Evolutionary conservation across 2,329 filamentous ascomycete species (phyloP).

Genomic region (Beauveria varroae): DNA sequence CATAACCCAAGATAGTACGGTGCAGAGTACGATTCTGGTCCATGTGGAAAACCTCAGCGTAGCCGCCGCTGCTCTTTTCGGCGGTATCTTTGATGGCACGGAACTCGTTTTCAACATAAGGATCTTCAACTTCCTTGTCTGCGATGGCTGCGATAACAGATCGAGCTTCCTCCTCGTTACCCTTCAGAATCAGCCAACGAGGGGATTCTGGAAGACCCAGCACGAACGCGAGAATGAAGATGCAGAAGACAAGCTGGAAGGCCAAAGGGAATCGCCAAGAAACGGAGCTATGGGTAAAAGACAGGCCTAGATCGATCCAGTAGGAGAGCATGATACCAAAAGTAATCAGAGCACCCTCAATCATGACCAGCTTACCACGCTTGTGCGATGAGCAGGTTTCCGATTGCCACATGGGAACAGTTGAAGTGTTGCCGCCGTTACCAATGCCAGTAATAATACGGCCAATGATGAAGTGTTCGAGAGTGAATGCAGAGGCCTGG

Average conservation of each 20-base stretch:
- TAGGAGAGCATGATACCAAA: constrained; percentile 50
- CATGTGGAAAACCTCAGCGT: constrained; percentile 49
- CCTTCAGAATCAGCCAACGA: constrained; percentile 39
- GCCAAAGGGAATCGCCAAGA: constrained; percentile 53
- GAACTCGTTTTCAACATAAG: constrained; percentile 51
- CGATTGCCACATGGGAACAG: constrained; percentile 52
- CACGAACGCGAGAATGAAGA: constrained; percentile 48
- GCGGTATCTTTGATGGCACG: constrained; percentile 58
- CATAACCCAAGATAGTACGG: constrained; percentile 51
- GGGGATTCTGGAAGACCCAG: constrained; percentile 48
- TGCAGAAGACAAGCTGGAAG: constrained; percentile 47
- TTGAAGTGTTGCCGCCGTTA: constrained; percentile 50
- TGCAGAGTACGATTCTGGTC: constrained; percentile 50
- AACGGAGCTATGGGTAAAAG: constrained; percentile 35
- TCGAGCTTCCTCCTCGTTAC: constrained; percentile 38
- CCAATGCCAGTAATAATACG: constrained; percentile 52
- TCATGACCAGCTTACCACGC: constrained; percentile 53
- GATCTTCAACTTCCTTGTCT: constrained; percentile 44
- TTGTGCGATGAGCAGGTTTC: constrained; percentile 51
- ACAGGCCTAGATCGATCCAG: constrained; percentile 54
- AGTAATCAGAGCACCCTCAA: constrained; percentile 51
- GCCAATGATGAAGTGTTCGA: constrained; percentile 50
- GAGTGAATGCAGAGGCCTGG: constrained; percentile 47
- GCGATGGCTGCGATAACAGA: constrained; percentile 46
- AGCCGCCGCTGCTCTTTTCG: constrained; percentile 59